Evolutionary conservation across 192 early-diverging fungal genomes (phyloP).

Genomic region (Phlyctochytrium bullatum): DNA sequence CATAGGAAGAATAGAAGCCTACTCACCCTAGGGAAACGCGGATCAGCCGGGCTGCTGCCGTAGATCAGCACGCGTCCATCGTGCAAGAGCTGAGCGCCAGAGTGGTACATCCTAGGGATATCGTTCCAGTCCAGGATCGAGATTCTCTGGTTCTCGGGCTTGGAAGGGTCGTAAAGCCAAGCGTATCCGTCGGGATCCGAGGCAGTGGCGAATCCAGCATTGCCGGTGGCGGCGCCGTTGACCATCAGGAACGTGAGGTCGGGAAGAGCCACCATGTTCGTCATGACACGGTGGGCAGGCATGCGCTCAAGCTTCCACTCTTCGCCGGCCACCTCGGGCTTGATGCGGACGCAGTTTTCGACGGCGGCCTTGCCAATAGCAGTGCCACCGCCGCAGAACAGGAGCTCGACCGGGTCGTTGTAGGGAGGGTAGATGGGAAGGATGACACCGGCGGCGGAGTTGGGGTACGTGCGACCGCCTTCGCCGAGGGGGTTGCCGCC

Average conservation of each 20-base stretch:
- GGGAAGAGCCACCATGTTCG: conserved; percentile 34
- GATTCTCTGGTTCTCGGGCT: conserved; percentile 36
- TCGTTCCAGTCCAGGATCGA: conserved; percentile 40
- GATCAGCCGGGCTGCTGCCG: conserved; percentile 54
- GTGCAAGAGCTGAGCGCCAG: conserved; percentile 36
- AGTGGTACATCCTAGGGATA: conserved; percentile 65
- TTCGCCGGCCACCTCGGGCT: conserved; percentile 13
- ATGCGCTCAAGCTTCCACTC: conserved; percentile 24
- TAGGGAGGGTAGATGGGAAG: conserved; percentile 53
- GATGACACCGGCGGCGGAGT: conserved; percentile 51
- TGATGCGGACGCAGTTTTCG: conserved; percentile 13
- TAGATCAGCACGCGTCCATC: conserved; percentile 58
- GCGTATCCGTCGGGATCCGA: conserved; percentile 41
- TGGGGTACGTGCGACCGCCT: conserved; percentile 50
- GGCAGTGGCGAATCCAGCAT: conserved; percentile 41
- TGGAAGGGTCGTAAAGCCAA: conserved; percentile 52
- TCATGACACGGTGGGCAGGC: conserved; percentile 18
- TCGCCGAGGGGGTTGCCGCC: background rate
- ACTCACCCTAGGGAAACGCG: background rate
- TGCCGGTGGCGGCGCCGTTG: conserved; percentile 55
- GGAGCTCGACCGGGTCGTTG: conserved; percentile 50
- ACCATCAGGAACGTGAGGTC: conserved; percentile 50
- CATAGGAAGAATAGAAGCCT: too few species aligned
- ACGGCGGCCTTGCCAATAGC: conserved; percentile 11
- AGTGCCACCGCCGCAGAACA: conserved; percentile 56